Evolutionary conservation across 306 rosid species (phyloP), one percentile per base, ranked within the genome.

Genomic region (Elaeagnus macrophylla): DNA sequence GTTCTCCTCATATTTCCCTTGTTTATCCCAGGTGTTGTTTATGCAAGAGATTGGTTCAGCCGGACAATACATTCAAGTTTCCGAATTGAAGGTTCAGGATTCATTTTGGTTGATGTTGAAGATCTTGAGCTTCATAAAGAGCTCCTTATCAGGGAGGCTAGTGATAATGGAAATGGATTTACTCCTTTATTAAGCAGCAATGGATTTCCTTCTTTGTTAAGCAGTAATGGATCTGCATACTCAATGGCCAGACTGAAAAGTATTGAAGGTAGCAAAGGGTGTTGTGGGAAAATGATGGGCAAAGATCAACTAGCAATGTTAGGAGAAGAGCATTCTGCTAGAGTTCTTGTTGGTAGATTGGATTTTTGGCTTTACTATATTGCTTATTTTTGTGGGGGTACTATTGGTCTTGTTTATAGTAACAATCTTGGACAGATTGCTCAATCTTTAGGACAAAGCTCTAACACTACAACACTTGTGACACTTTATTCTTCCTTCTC

Each of bases 391-490:
- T 87, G 95, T 47, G 99, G 99, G 32, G 99, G 95, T 8, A 93
- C 99, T 36, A 87, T 93, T 67, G 99, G 99, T 12, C 83, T 93
- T 56, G 99, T 87, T 8, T 93, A 84, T 77, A 93, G 96, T 74
- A 93, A 93, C 65, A 93, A 93, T 66, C 70, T 93, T 20, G 99
- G 99, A 37, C 99, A 93, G 78, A 93, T 93, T 48, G 83, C 95
- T 43, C 96, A 93, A 55, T 93, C 99, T 49, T 42, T 93, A 19
- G 95, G 94, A 45, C 62, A 64, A 40, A 60, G 72, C 61, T 77
- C 94, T 40, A 60, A 61, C 10, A 80, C 85, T 9, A 65, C 83
- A 0, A 68, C 86, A 6, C 82, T 93, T 19, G 78, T 93, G 15
- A 93, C 96, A 0, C 78, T 93, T 48, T 93, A 87, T 69, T 82